phyloP scores from a whole-genome alignment of 2,329 filamentous ascomycete genomes.

The Tolypocladium tropicale region DNA sequence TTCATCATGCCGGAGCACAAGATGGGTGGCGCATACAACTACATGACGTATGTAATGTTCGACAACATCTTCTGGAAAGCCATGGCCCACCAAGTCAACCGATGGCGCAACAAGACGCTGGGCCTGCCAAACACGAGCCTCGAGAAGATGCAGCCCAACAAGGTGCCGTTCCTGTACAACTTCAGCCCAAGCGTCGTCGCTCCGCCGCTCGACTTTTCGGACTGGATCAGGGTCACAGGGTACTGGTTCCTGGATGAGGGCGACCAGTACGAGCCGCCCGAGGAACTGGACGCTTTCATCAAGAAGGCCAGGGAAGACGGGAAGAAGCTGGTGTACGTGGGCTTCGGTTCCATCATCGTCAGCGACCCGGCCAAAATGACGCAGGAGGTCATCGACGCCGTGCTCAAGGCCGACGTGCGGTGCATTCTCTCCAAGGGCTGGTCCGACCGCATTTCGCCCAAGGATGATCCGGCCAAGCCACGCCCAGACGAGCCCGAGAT shows the following conservation, averaged over 20 bases:
- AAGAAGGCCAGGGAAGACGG: conserved; percentile 65
- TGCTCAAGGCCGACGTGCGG: conserved; percentile 81
- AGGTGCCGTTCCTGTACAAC: conserved; percentile 97
- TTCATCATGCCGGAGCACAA: conserved; percentile 90
- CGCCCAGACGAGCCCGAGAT: conserved; percentile 54
- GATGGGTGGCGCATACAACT: conserved; percentile 92
- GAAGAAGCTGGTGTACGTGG: conserved; percentile 93
- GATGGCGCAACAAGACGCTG: conserved; percentile 77
- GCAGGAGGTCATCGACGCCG: conserved; percentile 84
- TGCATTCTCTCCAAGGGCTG: conserved; percentile 95
- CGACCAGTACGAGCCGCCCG: conserved; percentile 58
- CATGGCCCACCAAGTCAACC: conserved; percentile 82
- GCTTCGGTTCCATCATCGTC: conserved; percentile 93
- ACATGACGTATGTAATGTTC: conserved; percentile 91
- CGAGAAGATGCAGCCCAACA: conserved; percentile 89
- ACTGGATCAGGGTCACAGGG: conserved; percentile 94
- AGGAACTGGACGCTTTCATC: conserved; percentile 73
- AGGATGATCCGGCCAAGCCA: conserved; percentile 29
- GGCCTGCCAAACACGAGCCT: conserved; percentile 70
- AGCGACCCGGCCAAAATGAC: conserved; percentile 82
- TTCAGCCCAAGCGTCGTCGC: conserved; percentile 92
- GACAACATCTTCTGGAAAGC: conserved; percentile 96
- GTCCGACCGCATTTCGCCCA: conserved; percentile 67
- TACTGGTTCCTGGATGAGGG: conserved; percentile 95
- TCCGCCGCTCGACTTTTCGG: conserved; percentile 87